phyloP scores from a whole-genome alignment of 129 eudicot species.

The Lactuca sativa region DNA sequence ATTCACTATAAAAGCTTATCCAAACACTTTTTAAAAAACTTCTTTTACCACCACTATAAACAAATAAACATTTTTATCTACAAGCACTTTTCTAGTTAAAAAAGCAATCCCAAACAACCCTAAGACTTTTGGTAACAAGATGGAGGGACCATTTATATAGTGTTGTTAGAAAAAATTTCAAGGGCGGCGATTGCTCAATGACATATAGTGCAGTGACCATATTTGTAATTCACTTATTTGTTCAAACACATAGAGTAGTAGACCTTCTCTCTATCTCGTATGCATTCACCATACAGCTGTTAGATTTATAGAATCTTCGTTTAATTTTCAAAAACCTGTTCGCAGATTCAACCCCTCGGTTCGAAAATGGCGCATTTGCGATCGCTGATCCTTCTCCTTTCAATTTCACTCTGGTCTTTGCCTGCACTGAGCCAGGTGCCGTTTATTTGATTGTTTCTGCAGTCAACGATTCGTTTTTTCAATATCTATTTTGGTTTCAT shows the following conservation, averaged over 20 bases:
- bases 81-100: too few relatives aligned
- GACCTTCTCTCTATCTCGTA: not conserved
- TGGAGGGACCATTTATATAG: too few relatives aligned
- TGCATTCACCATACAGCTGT: not conserved
- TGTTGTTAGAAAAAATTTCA: too few relatives aligned
- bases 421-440: constrained; percentile 30
- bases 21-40: too few relatives aligned
- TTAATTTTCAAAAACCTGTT: constrained; percentile 1
- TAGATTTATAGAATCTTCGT: constrained; percentile 3
- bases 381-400: constrained; percentile 27
- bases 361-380: constrained; percentile 25
- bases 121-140: too few relatives aligned
- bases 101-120: too few relatives aligned
- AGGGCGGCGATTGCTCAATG: not conserved
- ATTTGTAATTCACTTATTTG: not conserved
- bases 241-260: not conserved
- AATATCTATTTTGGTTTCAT: not conserved
- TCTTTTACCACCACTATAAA: too few relatives aligned
- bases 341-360: constrained; percentile 14
- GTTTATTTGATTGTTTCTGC: constrained; percentile 6
- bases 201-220: constrained; percentile 6
- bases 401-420: constrained; percentile 21
- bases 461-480: constrained; percentile 15
- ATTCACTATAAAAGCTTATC: too few relatives aligned
- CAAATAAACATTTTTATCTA: too few relatives aligned